Base-by-base conservation (phyloP, 163 green algal genomes). In the Prototheca wickerhamii region DNA sequence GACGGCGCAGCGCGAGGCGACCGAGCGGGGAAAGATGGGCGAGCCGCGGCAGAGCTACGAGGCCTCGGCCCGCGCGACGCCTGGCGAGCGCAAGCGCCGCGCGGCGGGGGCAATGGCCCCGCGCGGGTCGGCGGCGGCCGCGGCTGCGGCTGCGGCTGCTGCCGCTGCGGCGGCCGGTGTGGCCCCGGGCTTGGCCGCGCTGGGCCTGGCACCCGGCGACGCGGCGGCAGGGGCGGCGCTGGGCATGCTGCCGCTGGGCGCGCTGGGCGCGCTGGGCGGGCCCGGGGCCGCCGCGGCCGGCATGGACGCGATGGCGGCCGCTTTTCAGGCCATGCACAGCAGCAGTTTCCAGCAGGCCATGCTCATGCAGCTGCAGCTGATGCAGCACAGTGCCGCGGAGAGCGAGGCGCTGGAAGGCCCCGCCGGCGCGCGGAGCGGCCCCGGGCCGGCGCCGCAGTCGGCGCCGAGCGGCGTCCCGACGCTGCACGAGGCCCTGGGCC, bases 1-100 rank as follows among this genome's bases (percentile, higher is more conserved):
- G 21, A 42, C 56, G 2, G 62, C 68, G 0, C 62, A n/a, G 12
- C 2, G 2, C 1, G 62, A 75, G 20, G 57, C 62, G 1, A 35
- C 6, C 2, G 62, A 69, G 34, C 63, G 61, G 52, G 31, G 18
- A 32, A 55, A 60, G 8, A 29, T 67, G 20, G 68, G 68, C 10
- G 62, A 75, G 57, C 33, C 56, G 20, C 44, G 68, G 37, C 62
- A 75, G 50, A 70, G 68, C 49, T 70, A 70, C 49, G 61, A 70
- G 68, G 33, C 50, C 1, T 29, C 53, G 3, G 53, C 60, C 25
- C 63, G 65, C 18, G 59, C 51, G 35, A 26, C 7, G 23, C 23
- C 5, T 30, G 42, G 2, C 20, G 4, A 6, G 15, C 20, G 17
- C 20, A 58, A 32, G 59, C 12, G 56, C 33, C 34, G 56, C 37